Base-by-base conservation (phyloP, 805 yeast species). In the Kazachstania taianensis region DNA sequence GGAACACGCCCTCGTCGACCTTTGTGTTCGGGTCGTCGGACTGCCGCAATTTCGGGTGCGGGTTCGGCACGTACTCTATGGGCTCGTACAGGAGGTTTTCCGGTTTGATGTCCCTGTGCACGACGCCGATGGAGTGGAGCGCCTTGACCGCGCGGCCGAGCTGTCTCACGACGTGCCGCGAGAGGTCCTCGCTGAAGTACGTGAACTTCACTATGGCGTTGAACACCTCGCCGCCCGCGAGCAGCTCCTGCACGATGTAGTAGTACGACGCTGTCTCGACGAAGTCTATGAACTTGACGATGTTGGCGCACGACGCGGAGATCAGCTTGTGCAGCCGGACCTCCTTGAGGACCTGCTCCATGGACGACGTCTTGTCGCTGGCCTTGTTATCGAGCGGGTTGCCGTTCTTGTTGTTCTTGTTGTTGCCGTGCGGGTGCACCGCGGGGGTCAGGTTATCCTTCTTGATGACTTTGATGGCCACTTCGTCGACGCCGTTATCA, bases 1-100 rank as follows among this genome's bases (percentile, higher is more conserved):
- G 59, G 48, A 87, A 92, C 41, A 70, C 73, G 36, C 98, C 98
- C 63, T 92, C 98, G 53, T 89, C 96, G 10, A 66, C 62, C 55
- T 92, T 82, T 10, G 74, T 52, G 25, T 71, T 64, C 24, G 67
- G 67, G 54, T 82, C 92, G 56, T 82, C 94, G 9, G 81, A 72
- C 44, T 65, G 69, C 36, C 89, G 63, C 24, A 72, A 63, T 38
- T 57, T 61, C 6, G 43, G 44, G 8, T 45, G 36, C n/a, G 41
- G 35, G 2, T 53, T 47, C 9, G 82, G 76, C 3, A 63, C 55
- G 33, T 64, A 60, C 4, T 67, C 74, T 37, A 79, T 75, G 9
- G 81, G 78, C 37, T 70, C 69, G 55, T 69, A 82, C 26, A 82
- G 62, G 31, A 82, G 58, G 49, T 82, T 82, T 50, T 82, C 94